These are phyloP conservation scores for Nakazawaea pomicola DNA, from an alignment of 805 yeast genomes.

Conservation along the genomic window DNA sequence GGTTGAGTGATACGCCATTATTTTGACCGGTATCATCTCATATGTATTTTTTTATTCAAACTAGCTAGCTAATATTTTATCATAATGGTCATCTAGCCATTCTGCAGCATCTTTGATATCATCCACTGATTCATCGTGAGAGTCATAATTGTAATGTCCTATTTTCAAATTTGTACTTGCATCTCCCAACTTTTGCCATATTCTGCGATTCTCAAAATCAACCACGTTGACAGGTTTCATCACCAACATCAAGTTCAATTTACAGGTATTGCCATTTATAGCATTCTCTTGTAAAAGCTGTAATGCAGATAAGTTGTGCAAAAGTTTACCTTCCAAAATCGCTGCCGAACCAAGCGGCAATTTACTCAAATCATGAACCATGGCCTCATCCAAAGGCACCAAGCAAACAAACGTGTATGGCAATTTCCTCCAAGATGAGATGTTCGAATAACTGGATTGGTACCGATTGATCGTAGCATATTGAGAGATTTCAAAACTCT, in stretches of 20 bases:
- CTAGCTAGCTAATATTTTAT: conserved; percentile 2
- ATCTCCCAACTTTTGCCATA: neutral
- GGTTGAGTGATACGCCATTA: neutral
- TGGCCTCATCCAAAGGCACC: conserved; percentile 3
- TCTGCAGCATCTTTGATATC: conserved; percentile 4
- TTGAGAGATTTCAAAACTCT: conserved; percentile 46
- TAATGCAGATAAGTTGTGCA: neutral
- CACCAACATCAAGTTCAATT: conserved; percentile 5
- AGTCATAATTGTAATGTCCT: neutral
- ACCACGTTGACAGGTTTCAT: conserved; percentile 6
- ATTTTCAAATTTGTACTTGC: conserved; percentile 3
- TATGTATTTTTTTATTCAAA: too few species aligned
- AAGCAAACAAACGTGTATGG: conserved; percentile 11
- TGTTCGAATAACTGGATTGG: neutral
- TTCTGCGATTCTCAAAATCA: conserved; percentile 6
- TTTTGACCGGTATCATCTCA: too few species aligned
- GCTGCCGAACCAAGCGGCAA: conserved; percentile 8
- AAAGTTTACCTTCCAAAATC: conserved; percentile 9
- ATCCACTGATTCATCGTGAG: neutral
- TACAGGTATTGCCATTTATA: neutral
- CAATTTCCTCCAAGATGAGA: conserved; percentile 4
- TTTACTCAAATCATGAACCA: neutral
- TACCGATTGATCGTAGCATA: conserved; percentile 16
- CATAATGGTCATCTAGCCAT: conserved; percentile 10
- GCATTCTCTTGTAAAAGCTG: neutral